These are phyloP conservation scores for Moesziomyces antarcticus DNA, from an alignment of 1,284 basidiomycete genomes.

Conservation along the genomic window DNA sequence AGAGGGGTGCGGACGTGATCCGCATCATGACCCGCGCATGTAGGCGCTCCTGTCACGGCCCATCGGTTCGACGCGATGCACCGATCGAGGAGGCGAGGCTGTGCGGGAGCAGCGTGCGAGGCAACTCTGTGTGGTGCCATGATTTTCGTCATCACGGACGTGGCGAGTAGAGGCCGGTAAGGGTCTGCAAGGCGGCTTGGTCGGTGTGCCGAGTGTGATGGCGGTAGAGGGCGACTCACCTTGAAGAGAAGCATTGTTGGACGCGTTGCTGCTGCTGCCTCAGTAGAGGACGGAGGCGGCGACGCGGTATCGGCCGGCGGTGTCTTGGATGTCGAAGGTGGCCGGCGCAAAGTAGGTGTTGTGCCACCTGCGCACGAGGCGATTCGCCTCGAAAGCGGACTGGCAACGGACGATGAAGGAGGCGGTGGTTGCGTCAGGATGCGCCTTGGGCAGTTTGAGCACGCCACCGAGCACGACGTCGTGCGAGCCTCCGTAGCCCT, in stretches of 20 bases:
- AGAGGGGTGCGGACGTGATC: slow-evolving; percentile 11
- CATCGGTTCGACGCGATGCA: slow-evolving; percentile 30
- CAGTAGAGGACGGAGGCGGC: slow-evolving; percentile 52
- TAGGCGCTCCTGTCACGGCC: slow-evolving; percentile 13
- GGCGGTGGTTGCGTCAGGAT: slow-evolving; percentile 39
- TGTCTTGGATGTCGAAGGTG: slow-evolving; percentile 51
- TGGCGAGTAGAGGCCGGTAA: not conserved
- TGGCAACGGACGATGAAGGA: slow-evolving; percentile 40
- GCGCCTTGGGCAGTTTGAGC: slow-evolving; percentile 22
- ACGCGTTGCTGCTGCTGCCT: not conserved
- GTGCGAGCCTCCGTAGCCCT: slow-evolving; percentile 31
- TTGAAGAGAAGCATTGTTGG: slow-evolving; percentile 1
- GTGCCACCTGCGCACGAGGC: slow-evolving; percentile 56
- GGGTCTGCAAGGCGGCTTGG: not conserved
- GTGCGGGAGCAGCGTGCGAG: slow-evolving; percentile 19
- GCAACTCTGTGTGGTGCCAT: slow-evolving; percentile 34
- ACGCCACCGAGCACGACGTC: slow-evolving; percentile 36
- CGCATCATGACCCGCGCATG: slow-evolving; percentile 21
- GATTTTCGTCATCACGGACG: slow-evolving; percentile 39
- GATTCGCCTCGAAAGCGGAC: slow-evolving; percentile 41
- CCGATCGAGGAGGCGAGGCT: slow-evolving; percentile 6
- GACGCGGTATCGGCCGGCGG: slow-evolving; percentile 51
- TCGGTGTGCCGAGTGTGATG: slow-evolving; percentile 11
- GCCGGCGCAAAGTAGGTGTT: slow-evolving; percentile 52
- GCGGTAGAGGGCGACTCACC: slow-evolving; percentile 38